Evolutionary conservation across 495 filamentous ascomycete species (phyloP).

Genomic region (Xylaria longipes): DNA sequence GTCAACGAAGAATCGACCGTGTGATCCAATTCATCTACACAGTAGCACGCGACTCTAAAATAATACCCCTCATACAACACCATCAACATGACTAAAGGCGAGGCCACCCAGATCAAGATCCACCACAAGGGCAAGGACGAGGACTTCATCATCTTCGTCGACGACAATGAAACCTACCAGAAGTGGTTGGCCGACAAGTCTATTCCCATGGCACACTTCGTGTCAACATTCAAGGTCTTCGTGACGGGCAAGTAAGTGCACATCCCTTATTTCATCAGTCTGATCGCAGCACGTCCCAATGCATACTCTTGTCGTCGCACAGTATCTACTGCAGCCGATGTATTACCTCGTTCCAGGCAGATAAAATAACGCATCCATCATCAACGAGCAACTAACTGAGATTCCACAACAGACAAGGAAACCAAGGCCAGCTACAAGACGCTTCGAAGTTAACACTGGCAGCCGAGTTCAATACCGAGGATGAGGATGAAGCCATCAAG

Average conservation of each 20-base stretch:
- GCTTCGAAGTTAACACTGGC: slow-evolving; percentile 77
- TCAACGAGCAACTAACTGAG: slow-evolving; percentile 30
- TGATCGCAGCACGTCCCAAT: background rate
- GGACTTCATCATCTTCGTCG: slow-evolving; percentile 91
- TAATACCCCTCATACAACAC: slow-evolving; percentile 22
- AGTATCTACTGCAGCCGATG: background rate
- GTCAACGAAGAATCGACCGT: background rate
- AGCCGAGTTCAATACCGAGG: slow-evolving; percentile 83
- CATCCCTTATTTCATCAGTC: background rate
- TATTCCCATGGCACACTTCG: slow-evolving; percentile 81
- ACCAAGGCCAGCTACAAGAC: slow-evolving; percentile 76
- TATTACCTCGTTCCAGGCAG: background rate
- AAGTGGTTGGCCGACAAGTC: slow-evolving; percentile 85
- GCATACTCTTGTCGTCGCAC: background rate
- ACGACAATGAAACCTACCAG: slow-evolving; percentile 71
- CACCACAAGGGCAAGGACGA: slow-evolving; percentile 89
- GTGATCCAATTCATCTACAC: background rate
- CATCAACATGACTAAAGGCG: slow-evolving; percentile 77
- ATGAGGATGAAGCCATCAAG: slow-evolving; percentile 78
- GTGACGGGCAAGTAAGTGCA: slow-evolving; percentile 82
- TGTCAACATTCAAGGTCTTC: slow-evolving; percentile 89
- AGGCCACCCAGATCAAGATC: slow-evolving; percentile 76
- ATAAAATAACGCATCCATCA: background rate
- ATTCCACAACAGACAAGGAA: slow-evolving; percentile 71
- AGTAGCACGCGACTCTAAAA: background rate